phyloP scores from a whole-genome alignment of 2,329 filamentous ascomycete species.

The Penicillium sp. region DNA sequence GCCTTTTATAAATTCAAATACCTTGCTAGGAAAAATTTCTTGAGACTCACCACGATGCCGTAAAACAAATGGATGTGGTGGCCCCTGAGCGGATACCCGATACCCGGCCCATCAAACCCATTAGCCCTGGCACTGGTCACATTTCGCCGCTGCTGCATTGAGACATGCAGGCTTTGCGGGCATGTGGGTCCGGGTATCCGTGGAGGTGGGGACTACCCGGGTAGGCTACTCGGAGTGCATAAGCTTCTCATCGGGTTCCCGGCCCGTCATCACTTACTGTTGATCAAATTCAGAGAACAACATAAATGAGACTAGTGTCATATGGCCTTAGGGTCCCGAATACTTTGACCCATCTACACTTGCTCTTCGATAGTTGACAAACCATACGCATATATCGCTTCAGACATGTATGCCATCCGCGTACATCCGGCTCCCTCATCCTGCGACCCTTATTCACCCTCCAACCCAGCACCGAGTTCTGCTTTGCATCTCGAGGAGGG shows the following conservation, averaged over 20 bases:
- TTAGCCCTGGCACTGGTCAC: neutral
- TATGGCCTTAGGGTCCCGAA: no score
- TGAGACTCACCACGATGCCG: no score
- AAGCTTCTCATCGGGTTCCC: neutral
- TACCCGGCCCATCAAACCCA: neutral
- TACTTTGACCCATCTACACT: neutral
- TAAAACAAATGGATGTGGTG: no score
- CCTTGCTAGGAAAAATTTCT: no score
- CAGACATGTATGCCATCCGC: neutral
- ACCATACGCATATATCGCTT: neutral
- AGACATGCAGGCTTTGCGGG: neutral
- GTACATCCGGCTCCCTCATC: neutral
- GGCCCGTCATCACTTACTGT: no score
- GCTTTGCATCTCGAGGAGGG: slow-evolving; percentile 13
- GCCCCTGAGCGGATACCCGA: no score
- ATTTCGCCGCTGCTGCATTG: no score
- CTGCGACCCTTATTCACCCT: neutral
- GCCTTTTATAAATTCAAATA: no score
- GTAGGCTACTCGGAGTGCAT: neutral
- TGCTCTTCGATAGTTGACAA: neutral
- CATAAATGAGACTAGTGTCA: no score
- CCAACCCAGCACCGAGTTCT: neutral
- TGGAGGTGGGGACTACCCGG: neutral
- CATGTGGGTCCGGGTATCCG: neutral
- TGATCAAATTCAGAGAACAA: no score